phyloP scores from a whole-genome alignment of 495 filamentous ascomycete genomes.

The Parachaetomium inaequale region DNA sequence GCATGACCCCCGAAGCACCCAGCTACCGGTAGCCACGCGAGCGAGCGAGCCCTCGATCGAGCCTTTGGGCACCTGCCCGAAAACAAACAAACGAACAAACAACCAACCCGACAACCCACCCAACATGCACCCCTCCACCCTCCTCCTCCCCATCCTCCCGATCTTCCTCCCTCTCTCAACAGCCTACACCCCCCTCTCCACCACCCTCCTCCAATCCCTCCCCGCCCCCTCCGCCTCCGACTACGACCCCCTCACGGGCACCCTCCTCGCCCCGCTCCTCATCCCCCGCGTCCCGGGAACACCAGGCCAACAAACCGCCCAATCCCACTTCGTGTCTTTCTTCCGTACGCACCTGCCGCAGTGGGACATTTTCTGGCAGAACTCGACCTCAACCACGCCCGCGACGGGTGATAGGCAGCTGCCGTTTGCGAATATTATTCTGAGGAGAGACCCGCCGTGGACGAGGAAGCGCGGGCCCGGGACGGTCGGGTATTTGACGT shows the following conservation, averaged over 20 bases:
- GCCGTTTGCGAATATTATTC: slow-evolving; percentile 78
- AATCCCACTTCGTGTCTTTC: slow-evolving; percentile 73
- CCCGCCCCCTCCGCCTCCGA: slow-evolving; percentile 57
- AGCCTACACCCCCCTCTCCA: slow-evolving; percentile 72
- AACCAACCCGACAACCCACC: neutral
- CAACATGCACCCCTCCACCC: slow-evolving; percentile 9
- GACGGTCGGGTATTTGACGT: slow-evolving; percentile 64
- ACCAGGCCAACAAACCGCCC: slow-evolving; percentile 60
- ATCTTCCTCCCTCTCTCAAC: slow-evolving; percentile 13
- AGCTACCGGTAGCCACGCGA: neutral
- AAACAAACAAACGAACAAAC: neutral
- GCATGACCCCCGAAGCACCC: neutral
- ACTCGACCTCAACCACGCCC: slow-evolving; percentile 73
- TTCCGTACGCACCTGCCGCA: slow-evolving; percentile 64
- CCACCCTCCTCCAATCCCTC: slow-evolving; percentile 59
- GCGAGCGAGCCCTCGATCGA: neutral
- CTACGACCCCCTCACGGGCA: slow-evolving; percentile 66
- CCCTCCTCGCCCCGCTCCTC: slow-evolving; percentile 75
- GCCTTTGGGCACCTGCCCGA: neutral
- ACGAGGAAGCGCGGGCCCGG: slow-evolving; percentile 46
- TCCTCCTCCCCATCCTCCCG: slow-evolving; percentile 23
- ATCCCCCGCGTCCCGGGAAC: slow-evolving; percentile 81
- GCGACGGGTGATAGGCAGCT: slow-evolving; percentile 59
- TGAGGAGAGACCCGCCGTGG: slow-evolving; percentile 79
- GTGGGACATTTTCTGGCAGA: slow-evolving; percentile 79